These are phyloP conservation scores for Pyrus betulifolia DNA, from an alignment of 306 rosid species.

Conservation along the genomic window DNA sequence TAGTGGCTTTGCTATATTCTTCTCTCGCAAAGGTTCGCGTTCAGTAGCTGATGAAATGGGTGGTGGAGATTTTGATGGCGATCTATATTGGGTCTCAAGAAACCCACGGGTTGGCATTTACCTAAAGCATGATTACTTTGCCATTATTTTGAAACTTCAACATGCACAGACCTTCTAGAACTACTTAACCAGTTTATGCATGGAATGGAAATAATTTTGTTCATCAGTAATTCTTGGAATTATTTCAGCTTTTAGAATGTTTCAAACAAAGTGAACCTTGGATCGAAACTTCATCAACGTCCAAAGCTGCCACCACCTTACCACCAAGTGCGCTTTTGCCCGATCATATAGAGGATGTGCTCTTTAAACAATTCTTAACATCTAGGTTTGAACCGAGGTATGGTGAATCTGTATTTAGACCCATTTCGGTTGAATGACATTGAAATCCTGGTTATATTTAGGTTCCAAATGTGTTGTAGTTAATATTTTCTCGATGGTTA, in stretches of 20 bases:
- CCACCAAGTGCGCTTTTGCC: constrained; percentile 35
- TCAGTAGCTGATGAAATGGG: constrained; percentile 77
- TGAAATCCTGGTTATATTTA: background rate
- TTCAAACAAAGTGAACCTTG: constrained; percentile 66
- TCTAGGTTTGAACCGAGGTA: constrained; percentile 72
- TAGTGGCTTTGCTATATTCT: constrained; percentile 69
- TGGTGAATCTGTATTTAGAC: background rate
- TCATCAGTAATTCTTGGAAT: constrained; percentile 12
- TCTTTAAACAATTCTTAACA: constrained; percentile 41
- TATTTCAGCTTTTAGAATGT: constrained; percentile 51
- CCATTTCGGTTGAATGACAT: background rate
- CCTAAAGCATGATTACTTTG: background rate
- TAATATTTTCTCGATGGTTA: background rate
- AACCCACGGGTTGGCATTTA: constrained; percentile 48
- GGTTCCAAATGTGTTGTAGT: background rate
- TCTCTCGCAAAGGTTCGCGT: constrained; percentile 69
- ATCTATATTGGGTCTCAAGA: constrained; percentile 69
- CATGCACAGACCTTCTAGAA: background rate
- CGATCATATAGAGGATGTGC: constrained; percentile 44
- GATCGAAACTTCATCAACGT: constrained; percentile 19
- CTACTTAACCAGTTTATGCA: background rate
- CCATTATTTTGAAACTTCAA: background rate
- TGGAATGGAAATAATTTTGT: background rate
- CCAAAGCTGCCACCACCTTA: background rate
- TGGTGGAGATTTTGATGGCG: constrained; percentile 93